A percentile compares a stretch with the other conserved stretches of the same genome.
Evolutionary conservation across 352 stramenopile genomes (phyloP).

Genomic region (Globisporangium echinulatum): DNA sequence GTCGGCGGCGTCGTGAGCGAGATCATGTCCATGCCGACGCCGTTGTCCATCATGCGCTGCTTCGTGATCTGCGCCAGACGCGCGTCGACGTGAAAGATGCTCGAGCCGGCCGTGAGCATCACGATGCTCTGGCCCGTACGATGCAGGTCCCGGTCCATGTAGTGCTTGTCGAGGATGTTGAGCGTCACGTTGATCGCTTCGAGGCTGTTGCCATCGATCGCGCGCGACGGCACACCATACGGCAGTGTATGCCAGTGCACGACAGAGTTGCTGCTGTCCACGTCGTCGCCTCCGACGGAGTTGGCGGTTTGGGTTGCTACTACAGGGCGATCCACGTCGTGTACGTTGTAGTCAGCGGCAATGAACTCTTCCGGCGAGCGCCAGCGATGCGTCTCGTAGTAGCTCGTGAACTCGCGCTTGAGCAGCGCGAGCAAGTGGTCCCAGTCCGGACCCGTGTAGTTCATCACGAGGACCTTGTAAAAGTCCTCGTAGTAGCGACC

Average conservation of each 20-base stretch:
- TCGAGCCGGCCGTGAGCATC: slow-evolving; percentile 92
- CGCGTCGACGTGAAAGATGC: slow-evolving; percentile 95
- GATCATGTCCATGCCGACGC: slow-evolving; percentile 98
- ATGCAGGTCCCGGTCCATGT: slow-evolving; percentile 95
- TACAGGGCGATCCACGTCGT: slow-evolving; percentile 1
- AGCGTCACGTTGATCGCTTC: slow-evolving; percentile 98
- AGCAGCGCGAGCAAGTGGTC: slow-evolving; percentile 85
- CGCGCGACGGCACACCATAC: slow-evolving; percentile 82
- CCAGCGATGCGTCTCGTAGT: slow-evolving; percentile 79
- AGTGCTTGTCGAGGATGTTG: slow-evolving; percentile 98
- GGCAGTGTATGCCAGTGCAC: slow-evolving; percentile 59
- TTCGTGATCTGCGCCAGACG: slow-evolving; percentile 94
- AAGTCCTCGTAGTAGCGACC: slow-evolving; percentile 72
- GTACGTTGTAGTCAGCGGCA: slow-evolving; percentile 31
- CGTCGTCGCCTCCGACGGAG: not conserved
- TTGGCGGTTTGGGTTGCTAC: no score
- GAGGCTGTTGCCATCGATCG: slow-evolving; percentile 95
- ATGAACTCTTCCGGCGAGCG: slow-evolving; percentile 42
- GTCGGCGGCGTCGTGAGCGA: slow-evolving; percentile 91
- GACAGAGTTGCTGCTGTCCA: not conserved
- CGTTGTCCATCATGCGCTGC: slow-evolving; percentile 99
- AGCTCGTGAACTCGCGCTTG: slow-evolving; percentile 93
- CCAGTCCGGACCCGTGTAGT: slow-evolving; percentile 90
- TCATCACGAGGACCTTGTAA: slow-evolving; percentile 80
- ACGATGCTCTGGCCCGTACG: slow-evolving; percentile 95